phyloP scores from a whole-genome alignment of 148 eudicot species.

The Fagopyrum tataricum region DNA sequence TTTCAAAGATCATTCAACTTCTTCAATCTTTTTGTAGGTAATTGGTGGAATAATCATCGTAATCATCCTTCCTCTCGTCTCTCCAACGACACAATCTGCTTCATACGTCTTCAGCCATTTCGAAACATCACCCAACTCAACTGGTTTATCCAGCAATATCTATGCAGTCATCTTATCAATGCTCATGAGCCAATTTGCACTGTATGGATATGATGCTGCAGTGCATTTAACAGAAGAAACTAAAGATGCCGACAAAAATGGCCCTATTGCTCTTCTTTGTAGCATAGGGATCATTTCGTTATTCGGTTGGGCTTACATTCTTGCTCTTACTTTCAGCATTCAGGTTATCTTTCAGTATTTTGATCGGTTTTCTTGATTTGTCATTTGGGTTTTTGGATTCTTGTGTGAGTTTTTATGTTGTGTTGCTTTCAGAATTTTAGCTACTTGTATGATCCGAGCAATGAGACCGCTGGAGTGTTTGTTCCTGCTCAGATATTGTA shows the following conservation, averaged over 20 bases:
- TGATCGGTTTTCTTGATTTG: constrained; percentile 35
- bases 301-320: constrained; percentile 62
- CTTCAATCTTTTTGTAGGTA: constrained; percentile 21
- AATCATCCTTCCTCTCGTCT: constrained; percentile 54
- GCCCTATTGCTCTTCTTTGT: constrained; percentile 55
- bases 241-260: constrained; percentile 55
- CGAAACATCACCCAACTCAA: constrained; percentile 31
- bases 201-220: constrained; percentile 66
- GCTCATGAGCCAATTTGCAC: constrained; percentile 53
- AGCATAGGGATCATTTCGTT: constrained; percentile 52
- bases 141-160: constrained; percentile 35
- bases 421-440: constrained; percentile 20
- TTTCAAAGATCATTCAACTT: not conserved
- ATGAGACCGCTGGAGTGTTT: constrained; percentile 60
- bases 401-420: constrained; percentile 54
- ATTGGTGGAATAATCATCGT: constrained; percentile 50
- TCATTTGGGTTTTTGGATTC: constrained; percentile 52
- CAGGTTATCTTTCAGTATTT: constrained; percentile 54
- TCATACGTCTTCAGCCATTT: constrained; percentile 52
- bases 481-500: constrained; percentile 69
- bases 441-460: constrained; percentile 41
- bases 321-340: constrained; percentile 69
- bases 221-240: constrained; percentile 74
- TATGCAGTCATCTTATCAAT: constrained; percentile 52
- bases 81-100: constrained; percentile 47